These are phyloP conservation scores for Saxophila tyrrhenica DNA, from an alignment of 495 filamentous ascomycete species.

Conservation along the genomic window DNA sequence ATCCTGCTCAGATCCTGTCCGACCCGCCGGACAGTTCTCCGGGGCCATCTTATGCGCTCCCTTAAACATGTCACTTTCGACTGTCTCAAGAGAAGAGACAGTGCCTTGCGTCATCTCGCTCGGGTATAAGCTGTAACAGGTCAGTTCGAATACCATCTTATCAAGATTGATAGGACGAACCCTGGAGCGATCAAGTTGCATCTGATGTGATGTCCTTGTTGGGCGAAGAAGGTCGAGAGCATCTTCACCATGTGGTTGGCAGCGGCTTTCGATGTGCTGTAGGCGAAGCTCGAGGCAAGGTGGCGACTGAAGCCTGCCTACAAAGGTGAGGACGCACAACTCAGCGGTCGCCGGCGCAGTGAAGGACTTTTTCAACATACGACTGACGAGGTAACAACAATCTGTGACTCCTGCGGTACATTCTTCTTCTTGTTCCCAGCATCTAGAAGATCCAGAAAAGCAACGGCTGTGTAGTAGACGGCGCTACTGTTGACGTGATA, in stretches of 20 bases:
- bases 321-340: no score
- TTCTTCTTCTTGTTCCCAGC: slow-evolving; percentile 29
- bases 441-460: slow-evolving; percentile 36
- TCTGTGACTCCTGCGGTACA: slow-evolving; percentile 24
- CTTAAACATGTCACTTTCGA: slow-evolving; percentile 7
- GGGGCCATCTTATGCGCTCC: slow-evolving; percentile 12
- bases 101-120: slow-evolving; percentile 14
- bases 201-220: slow-evolving; percentile 25
- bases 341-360: no score
- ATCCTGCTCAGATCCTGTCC: slow-evolving; percentile 28
- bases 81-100: slow-evolving; percentile 8
- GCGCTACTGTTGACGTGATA: slow-evolving; percentile 31
- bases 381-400: slow-evolving; percentile 28
- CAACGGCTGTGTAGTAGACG: slow-evolving; percentile 33
- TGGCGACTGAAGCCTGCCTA: slow-evolving; percentile 25
- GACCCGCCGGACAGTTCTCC: slow-evolving; percentile 21
- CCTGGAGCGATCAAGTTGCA: slow-evolving; percentile 11
- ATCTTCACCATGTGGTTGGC: slow-evolving; percentile 29
- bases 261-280: slow-evolving; percentile 21
- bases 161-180: neutral
- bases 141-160: neutral
- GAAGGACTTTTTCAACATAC: no score
- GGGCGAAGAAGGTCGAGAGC: slow-evolving; percentile 23
- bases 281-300: slow-evolving; percentile 25
- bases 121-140: slow-evolving; percentile 10